Percentiles rank a stretch among this genome's conserved stretches.
These are phyloP conservation scores for Chlamydomonas incerta DNA, from an alignment of 139 green algal genomes.

Conservation along the genomic window DNA sequence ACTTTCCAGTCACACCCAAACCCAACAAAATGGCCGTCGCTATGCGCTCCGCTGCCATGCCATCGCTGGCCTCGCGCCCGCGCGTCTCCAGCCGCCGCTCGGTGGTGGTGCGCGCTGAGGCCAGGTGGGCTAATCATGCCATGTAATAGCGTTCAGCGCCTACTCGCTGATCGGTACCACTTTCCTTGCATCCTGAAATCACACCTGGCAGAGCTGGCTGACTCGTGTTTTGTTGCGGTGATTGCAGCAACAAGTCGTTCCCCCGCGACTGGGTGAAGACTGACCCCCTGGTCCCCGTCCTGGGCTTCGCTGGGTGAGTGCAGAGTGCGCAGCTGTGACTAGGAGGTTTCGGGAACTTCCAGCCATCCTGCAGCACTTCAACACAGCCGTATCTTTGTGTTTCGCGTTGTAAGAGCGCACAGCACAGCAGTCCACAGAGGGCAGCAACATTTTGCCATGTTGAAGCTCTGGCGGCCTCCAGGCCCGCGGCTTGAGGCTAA, in stretches of 20 bases:
- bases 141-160: background rate
- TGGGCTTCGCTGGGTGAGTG: slow-evolving; percentile 67
- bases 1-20: background rate
- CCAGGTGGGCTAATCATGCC: background rate
- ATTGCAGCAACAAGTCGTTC: slow-evolving; percentile 16
- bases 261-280: slow-evolving; percentile 23
- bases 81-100: slow-evolving; percentile 34
- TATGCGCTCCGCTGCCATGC: slow-evolving; percentile 11
- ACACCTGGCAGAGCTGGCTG: background rate
- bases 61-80: slow-evolving; percentile 28
- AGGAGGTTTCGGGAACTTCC: background rate
- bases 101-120: slow-evolving; percentile 52
- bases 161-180: background rate
- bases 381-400: too few species aligned
- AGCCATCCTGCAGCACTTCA: background rate
- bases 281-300: slow-evolving; percentile 56
- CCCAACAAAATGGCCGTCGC: slow-evolving; percentile 21
- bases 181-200: background rate
- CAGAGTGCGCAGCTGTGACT: background rate
- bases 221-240: background rate
- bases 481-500: too few species aligned
- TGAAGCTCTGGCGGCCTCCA: too few species aligned
- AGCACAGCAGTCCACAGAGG: too few species aligned
- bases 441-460: too few species aligned
- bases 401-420: too few species aligned